phyloP scores from a whole-genome alignment of 352 stramenopile species.

The Phytopythium chamaehyphon region DNA sequence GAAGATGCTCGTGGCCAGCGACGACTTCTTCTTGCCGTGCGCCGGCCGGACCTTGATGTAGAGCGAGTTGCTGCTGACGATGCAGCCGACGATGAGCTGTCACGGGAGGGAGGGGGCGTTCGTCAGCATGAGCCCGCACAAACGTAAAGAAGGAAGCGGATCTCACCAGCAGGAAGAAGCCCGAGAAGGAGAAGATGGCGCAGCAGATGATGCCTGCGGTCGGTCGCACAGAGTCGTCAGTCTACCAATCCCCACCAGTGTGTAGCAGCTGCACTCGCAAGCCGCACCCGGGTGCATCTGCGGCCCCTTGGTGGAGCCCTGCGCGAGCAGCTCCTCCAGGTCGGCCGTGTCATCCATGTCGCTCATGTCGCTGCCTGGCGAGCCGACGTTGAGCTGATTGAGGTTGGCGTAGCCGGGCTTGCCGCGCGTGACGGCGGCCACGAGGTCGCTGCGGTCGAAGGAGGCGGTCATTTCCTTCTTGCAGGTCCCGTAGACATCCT shows the following conservation, averaged over 20 bases:
- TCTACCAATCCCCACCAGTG: too few relatives aligned
- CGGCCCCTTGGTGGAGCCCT: conserved; percentile 64
- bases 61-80: conserved; percentile 83
- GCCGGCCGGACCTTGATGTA: conserved; percentile 81
- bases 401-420: conserved; percentile 82
- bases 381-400: conserved; percentile 77
- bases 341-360: conserved; percentile 77
- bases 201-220: conserved; percentile 63
- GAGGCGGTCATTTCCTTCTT: conserved; percentile 79
- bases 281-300: conserved; percentile 67
- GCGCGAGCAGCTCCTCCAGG: conserved; percentile 72
- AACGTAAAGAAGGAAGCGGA: background rate
- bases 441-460: conserved; percentile 63
- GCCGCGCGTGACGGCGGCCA: conserved; percentile 58
- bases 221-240: too few relatives aligned
- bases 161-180: conserved; percentile 68
- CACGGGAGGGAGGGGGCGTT: too few relatives aligned
- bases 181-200: conserved; percentile 69
- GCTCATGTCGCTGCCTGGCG: conserved; percentile 69
- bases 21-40: conserved; percentile 82
- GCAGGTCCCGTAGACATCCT: conserved; percentile 73
- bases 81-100: conserved; percentile 80
- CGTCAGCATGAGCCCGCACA: background rate
- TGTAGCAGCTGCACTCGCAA: too few relatives aligned
- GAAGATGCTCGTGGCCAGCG: conserved; percentile 82